phyloP scores from a whole-genome alignment of 2,329 filamentous ascomycete species.

The Arthrobotrys sphaeroides region DNA sequence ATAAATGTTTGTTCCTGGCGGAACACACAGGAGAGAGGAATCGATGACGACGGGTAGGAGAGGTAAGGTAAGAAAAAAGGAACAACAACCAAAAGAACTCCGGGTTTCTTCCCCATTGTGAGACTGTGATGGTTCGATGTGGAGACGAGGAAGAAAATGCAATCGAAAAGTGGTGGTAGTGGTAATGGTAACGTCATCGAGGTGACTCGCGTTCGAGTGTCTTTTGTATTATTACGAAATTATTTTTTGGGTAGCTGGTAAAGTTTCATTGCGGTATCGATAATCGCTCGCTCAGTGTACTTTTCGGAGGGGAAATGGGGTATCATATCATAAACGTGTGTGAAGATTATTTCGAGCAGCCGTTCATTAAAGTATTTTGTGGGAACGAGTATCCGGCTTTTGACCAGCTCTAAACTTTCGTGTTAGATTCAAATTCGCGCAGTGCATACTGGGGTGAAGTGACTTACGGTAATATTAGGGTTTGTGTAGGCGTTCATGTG shows the following conservation, averaged over 20 bases:
- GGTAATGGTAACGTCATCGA: not conserved
- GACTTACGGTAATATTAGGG: slow-evolving; percentile 72
- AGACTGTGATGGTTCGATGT: not conserved
- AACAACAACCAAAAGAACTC: slow-evolving; percentile 27
- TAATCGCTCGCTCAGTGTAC: not conserved
- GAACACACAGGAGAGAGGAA: not conserved
- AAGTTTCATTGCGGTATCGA: slow-evolving; percentile 3
- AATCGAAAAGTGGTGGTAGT: not conserved
- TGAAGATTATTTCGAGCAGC: slow-evolving; percentile 22
- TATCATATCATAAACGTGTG: slow-evolving; percentile 15
- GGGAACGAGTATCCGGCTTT: slow-evolving; percentile 45
- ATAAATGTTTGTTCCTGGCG: not conserved
- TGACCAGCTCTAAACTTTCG: slow-evolving; percentile 43
- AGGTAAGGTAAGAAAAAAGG: not conserved
- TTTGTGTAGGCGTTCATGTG: slow-evolving; percentile 72
- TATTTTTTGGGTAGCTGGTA: slow-evolving; percentile 10
- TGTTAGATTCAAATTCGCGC: not conserved
- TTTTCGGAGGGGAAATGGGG: not conserved
- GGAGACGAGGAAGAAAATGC: slow-evolving; percentile 6
- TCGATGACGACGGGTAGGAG: not conserved
- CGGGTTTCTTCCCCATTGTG: slow-evolving; percentile 23
- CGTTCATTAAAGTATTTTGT: slow-evolving; percentile 48
- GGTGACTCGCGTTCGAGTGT: not conserved
- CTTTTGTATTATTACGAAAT: slow-evolving; percentile 2
- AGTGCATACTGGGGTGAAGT: slow-evolving; percentile 46